A percentile compares a stretch with the other conserved stretches of the same genome.
Conservation (phyloP, 495 filamentous ascomycete species). For the Bryoglossum gracile region DNA sequence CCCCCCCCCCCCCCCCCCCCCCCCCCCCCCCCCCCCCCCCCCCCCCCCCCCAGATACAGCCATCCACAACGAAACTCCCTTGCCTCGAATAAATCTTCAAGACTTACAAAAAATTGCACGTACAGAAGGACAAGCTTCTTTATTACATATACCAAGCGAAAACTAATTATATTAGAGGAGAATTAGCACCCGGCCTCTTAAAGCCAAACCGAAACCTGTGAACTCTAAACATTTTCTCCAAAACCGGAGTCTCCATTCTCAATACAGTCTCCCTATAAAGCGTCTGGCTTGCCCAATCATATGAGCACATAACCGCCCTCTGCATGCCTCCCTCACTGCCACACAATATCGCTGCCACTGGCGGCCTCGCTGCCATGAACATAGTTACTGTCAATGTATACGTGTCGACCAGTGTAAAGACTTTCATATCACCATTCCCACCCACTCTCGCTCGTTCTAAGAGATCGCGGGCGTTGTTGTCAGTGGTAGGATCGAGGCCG, state of each 20-base stretch:
- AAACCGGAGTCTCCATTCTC: constrained; percentile 18
- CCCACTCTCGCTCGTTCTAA: not conserved
- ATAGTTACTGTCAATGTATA: constrained; percentile 28
- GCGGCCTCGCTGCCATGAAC: constrained; percentile 32
- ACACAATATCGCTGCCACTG: constrained; percentile 30
- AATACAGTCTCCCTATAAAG: constrained; percentile 11
- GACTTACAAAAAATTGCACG: no score
- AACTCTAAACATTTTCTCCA: constrained; percentile 9
- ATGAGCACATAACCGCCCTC: constrained; percentile 30
- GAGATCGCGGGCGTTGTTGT: not conserved
- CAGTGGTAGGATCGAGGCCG: constrained; percentile 1
- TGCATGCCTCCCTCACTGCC: constrained; percentile 37
- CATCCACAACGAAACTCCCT: no score
- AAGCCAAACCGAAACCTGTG: constrained; percentile 6
- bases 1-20: no score
- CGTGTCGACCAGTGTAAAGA: constrained; percentile 28
- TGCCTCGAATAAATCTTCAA: no score
- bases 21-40: no score
- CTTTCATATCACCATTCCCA: not conserved
- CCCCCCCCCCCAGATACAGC: no score
- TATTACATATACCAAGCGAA: no score
- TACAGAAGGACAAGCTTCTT: no score
- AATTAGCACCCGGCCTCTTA: not conserved
- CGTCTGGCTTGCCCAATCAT: constrained; percentile 10
- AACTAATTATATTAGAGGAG: no score